Evolutionary conservation across 1,284 basidiomycete species (phyloP).

Genomic region (Golubevia pallescens): DNA sequence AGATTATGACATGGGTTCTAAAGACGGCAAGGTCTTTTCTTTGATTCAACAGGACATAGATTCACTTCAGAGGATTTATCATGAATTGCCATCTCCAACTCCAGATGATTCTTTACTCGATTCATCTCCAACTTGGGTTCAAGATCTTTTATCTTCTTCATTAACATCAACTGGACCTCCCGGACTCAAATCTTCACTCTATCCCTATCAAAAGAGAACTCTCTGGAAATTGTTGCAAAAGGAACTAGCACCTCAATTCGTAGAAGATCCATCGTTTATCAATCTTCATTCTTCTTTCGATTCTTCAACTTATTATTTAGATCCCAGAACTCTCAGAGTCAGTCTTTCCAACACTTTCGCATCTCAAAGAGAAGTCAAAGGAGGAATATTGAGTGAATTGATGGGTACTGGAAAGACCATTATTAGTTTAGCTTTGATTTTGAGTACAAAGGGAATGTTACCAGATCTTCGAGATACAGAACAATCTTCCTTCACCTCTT

Average conservation of each 20-base stretch:
- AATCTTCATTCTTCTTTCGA: no score
- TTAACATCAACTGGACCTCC: neutral
- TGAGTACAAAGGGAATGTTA: conserved; percentile 10
- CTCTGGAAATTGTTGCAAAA: conserved; percentile 21
- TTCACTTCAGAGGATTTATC: no score
- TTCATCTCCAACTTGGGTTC: no score
- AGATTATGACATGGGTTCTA: no score
- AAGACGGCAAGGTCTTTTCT: no score
- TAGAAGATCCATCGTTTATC: conserved; percentile 2
- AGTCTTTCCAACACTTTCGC: neutral
- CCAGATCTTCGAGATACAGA: conserved; percentile 12
- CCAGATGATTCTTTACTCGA: no score
- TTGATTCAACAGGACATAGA: no score
- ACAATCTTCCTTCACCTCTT: conserved; percentile 15
- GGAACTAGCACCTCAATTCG: conserved; percentile 9
- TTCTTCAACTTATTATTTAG: neutral
- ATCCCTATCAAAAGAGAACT: conserved; percentile 15
- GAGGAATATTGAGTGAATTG: conserved; percentile 25
- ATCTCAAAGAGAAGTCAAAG: conserved; percentile 2
- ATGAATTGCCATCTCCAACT: no score
- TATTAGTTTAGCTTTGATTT: conserved; percentile 17
- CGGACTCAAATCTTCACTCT: conserved; percentile 9
- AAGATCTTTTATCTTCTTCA: no score
- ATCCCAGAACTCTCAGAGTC: neutral
- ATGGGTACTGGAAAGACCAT: conserved; percentile 34